Percentiles rank a stretch among this genome's conserved stretches.
Conservation (phyloP, 208 protist species). For the Wallacemonas sp. region DNA sequence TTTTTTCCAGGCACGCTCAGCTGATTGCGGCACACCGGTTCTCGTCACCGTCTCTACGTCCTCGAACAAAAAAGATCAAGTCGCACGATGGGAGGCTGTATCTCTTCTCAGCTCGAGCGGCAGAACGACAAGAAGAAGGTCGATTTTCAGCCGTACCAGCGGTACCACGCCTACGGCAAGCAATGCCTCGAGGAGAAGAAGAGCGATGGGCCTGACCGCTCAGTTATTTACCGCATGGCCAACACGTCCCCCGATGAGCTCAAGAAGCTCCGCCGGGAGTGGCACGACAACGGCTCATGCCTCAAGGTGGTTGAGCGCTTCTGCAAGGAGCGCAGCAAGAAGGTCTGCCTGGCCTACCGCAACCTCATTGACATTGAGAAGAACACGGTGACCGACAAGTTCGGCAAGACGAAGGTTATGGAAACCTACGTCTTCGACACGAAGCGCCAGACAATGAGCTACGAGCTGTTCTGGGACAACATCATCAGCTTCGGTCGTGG, state of each 20-base stretch:
- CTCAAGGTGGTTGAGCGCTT: slow-evolving; percentile 30
- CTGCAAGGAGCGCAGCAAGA: slow-evolving; percentile 42
- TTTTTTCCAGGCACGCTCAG: no score
- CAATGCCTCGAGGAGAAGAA: slow-evolving; percentile 34
- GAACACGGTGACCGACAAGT: slow-evolving; percentile 22
- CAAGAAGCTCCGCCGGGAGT: slow-evolving; percentile 32
- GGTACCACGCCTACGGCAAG: slow-evolving; percentile 35
- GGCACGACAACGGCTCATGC: slow-evolving; percentile 39
- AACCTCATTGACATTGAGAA: slow-evolving; percentile 42
- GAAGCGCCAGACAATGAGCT: slow-evolving; percentile 51
- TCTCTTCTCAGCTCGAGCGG: slow-evolving; percentile 39
- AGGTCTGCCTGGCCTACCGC: slow-evolving; percentile 55
- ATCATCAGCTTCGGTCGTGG: slow-evolving; percentile 53
- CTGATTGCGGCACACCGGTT: not conserved
- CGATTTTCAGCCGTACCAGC: slow-evolving; percentile 35
- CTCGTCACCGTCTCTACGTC: not conserved
- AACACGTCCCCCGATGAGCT: slow-evolving; percentile 48
- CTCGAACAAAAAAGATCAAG: slow-evolving; percentile 11
- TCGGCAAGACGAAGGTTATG: slow-evolving; percentile 42
- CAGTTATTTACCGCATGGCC: slow-evolving; percentile 65
- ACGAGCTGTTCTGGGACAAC: slow-evolving; percentile 42
- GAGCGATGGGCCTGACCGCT: slow-evolving; percentile 36
- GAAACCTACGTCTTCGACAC: slow-evolving; percentile 69
- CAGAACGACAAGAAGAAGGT: slow-evolving; percentile 44
- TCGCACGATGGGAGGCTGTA: slow-evolving; percentile 55